Percentiles rank a stretch among this genome's conserved stretches.
Conservation (phyloP, 768 basidiomycete species). For the Dacryopinax primogenitus region DNA sequence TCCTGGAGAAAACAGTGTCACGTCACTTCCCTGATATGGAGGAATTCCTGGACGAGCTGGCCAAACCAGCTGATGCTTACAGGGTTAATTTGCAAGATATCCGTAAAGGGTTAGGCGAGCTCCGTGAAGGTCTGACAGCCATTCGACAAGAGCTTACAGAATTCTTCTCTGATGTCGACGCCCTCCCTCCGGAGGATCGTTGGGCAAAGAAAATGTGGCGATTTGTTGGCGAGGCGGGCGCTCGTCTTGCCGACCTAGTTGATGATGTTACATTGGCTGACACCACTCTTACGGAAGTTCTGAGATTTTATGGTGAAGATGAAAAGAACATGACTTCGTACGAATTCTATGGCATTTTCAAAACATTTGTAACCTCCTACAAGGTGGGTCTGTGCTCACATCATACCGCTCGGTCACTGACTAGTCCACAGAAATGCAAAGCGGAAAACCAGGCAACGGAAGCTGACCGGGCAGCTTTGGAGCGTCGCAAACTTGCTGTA, state of each 20-base stretch:
- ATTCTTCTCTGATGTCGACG: constrained; percentile 60
- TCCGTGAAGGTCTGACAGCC: constrained; percentile 60
- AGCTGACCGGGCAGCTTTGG: constrained; percentile 53
- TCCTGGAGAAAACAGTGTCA: constrained; percentile 75
- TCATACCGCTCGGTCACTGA: background rate
- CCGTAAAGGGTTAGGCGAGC: constrained; percentile 56
- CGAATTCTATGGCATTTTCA: constrained; percentile 95
- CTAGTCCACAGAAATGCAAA: constrained; percentile 63
- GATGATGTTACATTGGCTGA: constrained; percentile 84
- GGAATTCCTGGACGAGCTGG: constrained; percentile 75
- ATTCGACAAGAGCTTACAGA: constrained; percentile 71
- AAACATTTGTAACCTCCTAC: constrained; percentile 91
- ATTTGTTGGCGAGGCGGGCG: constrained; percentile 64
- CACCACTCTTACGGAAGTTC: constrained; percentile 66
- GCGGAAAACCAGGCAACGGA: constrained; percentile 58
- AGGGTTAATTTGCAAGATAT: constrained; percentile 83
- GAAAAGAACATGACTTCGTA: constrained; percentile 71
- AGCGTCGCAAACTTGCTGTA: constrained; percentile 55
- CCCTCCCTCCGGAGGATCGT: constrained; percentile 40
- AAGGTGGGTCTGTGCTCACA: constrained; percentile 37
- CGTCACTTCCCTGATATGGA: constrained; percentile 83
- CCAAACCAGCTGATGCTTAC: constrained; percentile 82
- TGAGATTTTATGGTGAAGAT: constrained; percentile 89
- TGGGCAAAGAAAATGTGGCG: constrained; percentile 89
- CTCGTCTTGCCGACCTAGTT: constrained; percentile 64